Base-by-base conservation (phyloP, 345 rosid species). In the Noccaea caerulescens region DNA sequence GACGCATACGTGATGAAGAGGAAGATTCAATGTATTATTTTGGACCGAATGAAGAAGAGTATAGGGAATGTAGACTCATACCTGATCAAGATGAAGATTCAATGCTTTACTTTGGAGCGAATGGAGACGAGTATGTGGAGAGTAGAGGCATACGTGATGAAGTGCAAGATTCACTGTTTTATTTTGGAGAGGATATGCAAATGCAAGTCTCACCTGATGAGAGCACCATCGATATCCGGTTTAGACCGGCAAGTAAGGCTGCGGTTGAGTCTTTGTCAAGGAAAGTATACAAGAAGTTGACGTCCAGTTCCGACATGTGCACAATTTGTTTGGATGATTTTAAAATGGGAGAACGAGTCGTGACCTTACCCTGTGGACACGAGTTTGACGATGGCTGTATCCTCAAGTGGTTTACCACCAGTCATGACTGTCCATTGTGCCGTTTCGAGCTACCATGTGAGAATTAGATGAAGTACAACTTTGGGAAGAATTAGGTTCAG, bases 191-290 rank as follows among this genome's bases (percentile, higher is more conserved):
- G 50, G 20, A 13, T 45, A 14, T 13, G 50, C 50, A 45, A 45
- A 7, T 45, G 30, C 30, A 27, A 36, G 38, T 36, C 45, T 12
- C 45, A 4, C 12, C n/a, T 42, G 39, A 54, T 54, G 60, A 54
- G 56, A 25, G 32, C 11, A 13, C 49, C 20, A 6, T 42, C 10
- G 16, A 45, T 45, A 46, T 46, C 51, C 54, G 7, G 54, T 20
- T 20, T 50, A 50, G 32, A 20, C 54, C 54, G 12, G 54, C 54
- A 20, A 50, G 54, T 44, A 44, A 44, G 49, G 9, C 1, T 20
- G 54, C 54, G 30, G 30, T 50, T 57, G 45, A 57, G 9, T 57
- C 25, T 37, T 57, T 56, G 27, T 3, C 46, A 20, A 58, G 63
- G 63, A 58, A 58, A 37, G 33, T 58, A 18, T 58, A 58, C 45